Evolutionary conservation across 169 alveolate species (phyloP), one percentile per base, ranked within the genome.

Genomic region (Babesia bovis): DNA sequence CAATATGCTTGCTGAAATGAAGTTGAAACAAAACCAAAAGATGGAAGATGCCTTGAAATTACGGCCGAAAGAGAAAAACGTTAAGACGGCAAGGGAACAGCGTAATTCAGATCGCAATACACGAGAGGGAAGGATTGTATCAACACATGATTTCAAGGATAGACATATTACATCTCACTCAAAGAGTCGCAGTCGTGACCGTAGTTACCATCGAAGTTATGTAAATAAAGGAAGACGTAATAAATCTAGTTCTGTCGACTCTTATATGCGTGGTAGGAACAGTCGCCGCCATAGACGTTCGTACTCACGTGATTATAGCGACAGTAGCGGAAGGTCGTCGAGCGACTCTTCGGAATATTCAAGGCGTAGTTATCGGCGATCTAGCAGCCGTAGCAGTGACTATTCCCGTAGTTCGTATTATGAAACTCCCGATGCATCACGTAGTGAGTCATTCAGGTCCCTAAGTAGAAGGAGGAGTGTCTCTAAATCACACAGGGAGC

Each of bases 1-100:
- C 73, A 63, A 63, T 17, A 26, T 42, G 4, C 60, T 63, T 3
- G 73, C 73, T 4, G 73, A 63, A 33, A 30, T 44, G 33, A 63
- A 63, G 73, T 19, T 25, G 42, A 49, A 21, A 23, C 58, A 47
- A 49, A 63, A 63, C 30, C 50, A 47, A 50, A 63, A 10, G 41
- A 63, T 63, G 73, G 47, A 45, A 41, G 38, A 36, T 13, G 73
- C 73, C 5, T 47, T 63, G 50, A 63, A 47, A 3, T 9, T 63
- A 36, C 30, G 61, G 25, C 25, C 61, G 12, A n/a, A 23, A 10
- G 35, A 35, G 19, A 21, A 58, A 28, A 44, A n/a, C 32, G 61
- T 35, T 32, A 23, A 32, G 6, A 13, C 21, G 17, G 61, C 13
- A 13, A 53, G 5, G 44, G 7, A n/a, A 47, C 32, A 47, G 19